These are phyloP conservation scores for Dimargaris cristalligena DNA, from an alignment of 192 early-diverging fungal genomes.

Conservation along the genomic window DNA sequence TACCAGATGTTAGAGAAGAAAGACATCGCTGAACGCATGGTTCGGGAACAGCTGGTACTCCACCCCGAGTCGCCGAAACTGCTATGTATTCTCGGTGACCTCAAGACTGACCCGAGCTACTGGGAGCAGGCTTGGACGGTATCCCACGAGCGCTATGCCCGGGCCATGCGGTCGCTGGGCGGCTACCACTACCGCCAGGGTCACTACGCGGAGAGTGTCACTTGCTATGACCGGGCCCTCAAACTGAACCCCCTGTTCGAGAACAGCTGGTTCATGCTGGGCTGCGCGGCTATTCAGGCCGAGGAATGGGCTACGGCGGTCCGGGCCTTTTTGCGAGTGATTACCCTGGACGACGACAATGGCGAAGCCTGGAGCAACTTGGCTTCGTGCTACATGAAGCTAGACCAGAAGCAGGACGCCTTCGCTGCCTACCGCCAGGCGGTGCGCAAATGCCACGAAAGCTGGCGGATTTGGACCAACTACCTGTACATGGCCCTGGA, in stretches of 20 bases:
- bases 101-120: conserved; percentile 51
- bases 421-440: conserved; percentile 71
- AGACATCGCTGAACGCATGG: conserved; percentile 72
- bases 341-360: conserved; percentile 55
- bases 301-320: conserved; percentile 60
- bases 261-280: conserved; percentile 89
- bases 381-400: conserved; percentile 60
- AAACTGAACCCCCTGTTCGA: conserved; percentile 88
- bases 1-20: conserved; percentile 69
- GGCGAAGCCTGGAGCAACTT: conserved; percentile 97
- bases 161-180: conserved; percentile 92
- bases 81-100: conserved; percentile 79
- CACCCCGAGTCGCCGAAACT: conserved; percentile 66
- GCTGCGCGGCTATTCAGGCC: conserved; percentile 75
- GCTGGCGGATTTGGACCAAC: conserved; percentile 90
- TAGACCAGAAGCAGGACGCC: conserved; percentile 57
- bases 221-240: conserved; percentile 67
- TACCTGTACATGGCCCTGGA: conserved; percentile 63
- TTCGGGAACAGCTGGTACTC: conserved; percentile 42
- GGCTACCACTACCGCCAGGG: conserved; percentile 51
- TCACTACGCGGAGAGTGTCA: conserved; percentile 45
- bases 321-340: conserved; percentile 58
- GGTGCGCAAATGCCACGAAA: conserved; percentile 56
- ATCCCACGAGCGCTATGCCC: conserved; percentile 60
- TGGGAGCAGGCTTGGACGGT: conserved; percentile 85